A percentile compares a stretch with the other conserved stretches of the same genome.
These are phyloP conservation scores for Diutina catenulata DNA, from an alignment of 1,139 yeast genomes.

Conservation along the genomic window DNA sequence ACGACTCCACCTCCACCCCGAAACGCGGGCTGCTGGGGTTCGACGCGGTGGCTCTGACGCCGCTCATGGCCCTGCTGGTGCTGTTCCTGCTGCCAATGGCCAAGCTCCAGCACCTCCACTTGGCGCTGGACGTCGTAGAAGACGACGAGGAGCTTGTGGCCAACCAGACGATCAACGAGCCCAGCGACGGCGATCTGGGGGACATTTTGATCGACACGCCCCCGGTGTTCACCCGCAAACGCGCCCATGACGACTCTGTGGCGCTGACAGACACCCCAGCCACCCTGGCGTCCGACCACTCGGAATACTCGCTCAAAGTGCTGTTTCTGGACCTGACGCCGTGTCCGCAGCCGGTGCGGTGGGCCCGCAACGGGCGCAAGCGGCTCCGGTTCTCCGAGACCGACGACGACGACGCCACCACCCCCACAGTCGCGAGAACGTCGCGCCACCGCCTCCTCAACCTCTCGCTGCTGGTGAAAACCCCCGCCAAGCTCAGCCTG, in stretches of 20 bases:
- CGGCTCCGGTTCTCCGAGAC: not conserved
- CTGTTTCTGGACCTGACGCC: conserved; percentile 4
- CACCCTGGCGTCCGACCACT: not conserved
- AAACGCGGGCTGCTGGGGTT: conserved; percentile 3
- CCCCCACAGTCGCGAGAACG: conserved; percentile 3
- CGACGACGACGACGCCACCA: not conserved
- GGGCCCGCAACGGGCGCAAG: conserved; percentile 1
- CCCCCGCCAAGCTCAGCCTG: too few species aligned
- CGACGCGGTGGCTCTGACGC: conserved; percentile 1
- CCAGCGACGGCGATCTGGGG: not conserved
- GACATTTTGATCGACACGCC: conserved; percentile 1
- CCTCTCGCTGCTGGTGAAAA: conserved; percentile 1
- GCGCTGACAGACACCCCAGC: conserved; percentile 4
- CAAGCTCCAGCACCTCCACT: conserved; percentile 1
- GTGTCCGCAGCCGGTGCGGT: conserved; percentile 1
- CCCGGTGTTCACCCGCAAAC: conserved; percentile 2
- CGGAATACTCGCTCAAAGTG: not conserved
- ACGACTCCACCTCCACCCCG: conserved; percentile 1
- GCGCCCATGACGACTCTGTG: not conserved
- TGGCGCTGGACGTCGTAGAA: conserved; percentile 3
- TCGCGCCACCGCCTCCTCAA: conserved; percentile 3
- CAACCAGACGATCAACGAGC: not conserved
- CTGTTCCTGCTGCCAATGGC: conserved; percentile 5
- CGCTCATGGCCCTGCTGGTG: conserved; percentile 2
- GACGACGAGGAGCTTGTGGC: not conserved